Percentiles rank a stretch among this genome's conserved stretches.
Conservation (phyloP, 2,329 filamentous ascomycete genomes). For the Talaromyces islandicus region DNA sequence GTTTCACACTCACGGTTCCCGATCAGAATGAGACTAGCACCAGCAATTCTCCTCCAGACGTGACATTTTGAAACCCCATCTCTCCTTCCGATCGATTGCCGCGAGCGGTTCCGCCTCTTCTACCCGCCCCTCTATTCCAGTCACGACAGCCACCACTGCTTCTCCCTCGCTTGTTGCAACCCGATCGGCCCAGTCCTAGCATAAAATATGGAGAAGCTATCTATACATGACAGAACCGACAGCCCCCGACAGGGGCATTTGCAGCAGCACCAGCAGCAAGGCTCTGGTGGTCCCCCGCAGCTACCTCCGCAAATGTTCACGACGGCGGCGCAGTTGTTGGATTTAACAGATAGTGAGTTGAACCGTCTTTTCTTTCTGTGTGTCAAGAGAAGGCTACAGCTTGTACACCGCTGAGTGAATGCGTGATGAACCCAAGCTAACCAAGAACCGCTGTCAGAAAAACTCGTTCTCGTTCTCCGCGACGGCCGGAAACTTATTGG, state of each 20-base stretch:
- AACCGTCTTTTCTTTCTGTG: background rate
- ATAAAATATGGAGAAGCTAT: constrained; percentile 10
- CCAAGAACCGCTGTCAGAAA: constrained; percentile 57
- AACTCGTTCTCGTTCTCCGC: constrained; percentile 83
- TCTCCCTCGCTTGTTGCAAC: background rate
- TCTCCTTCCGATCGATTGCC: background rate
- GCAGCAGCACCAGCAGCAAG: constrained; percentile 21
- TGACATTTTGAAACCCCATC: constrained; percentile 1
- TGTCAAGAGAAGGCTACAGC: background rate
- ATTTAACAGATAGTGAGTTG: constrained; percentile 88
- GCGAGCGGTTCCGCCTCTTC: background rate
- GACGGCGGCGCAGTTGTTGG: constrained; percentile 88
- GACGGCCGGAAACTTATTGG: constrained; percentile 93
- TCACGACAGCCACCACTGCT: background rate
- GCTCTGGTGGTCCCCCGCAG: constrained; percentile 32
- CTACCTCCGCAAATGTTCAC: constrained; percentile 89
- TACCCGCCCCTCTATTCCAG: background rate
- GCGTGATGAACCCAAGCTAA: constrained; percentile 14
- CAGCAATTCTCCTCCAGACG: background rate
- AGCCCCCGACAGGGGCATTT: constrained; percentile 7
- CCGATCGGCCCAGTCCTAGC: background rate
- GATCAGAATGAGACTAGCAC: background rate
- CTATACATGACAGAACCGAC: constrained; percentile 5
- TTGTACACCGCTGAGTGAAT: background rate
- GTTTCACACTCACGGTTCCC: background rate